Evolutionary conservation across 441 rosid species (phyloP), one percentile per base, ranked within the genome.

Genomic region (Capsella rubella): DNA sequence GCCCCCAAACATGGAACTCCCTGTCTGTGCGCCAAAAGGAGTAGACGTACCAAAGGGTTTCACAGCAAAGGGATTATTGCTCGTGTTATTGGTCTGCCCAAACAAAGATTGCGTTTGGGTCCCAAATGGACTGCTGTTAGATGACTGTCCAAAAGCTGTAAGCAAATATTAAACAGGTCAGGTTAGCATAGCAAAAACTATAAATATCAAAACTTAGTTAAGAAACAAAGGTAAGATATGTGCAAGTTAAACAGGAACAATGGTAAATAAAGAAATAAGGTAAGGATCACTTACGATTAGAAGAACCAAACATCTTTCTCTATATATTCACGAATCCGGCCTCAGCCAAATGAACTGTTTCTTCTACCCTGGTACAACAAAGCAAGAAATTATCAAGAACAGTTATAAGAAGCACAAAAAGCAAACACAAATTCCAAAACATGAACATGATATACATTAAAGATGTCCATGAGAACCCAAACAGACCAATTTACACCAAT

Each of bases 61-160:
- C 37, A 93, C 82, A 29, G 91, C 93, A 82, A 93, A 95, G 39
- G 88, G 95, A 79, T 89, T 91, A 80, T 88, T 91, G 75, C 65
- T 82, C 4, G 87, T 60, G 83, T 75, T 89, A 73, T 68, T 91
- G 55, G 81, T 75, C 87, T 90, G 98, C 69, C 97, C 97, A 71
- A 93, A 93, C 51, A 80, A 80, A n/a, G 97, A 67, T 63, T 84
- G 92, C 13, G 93, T 73, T 61, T 86, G 93, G 0, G 93, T 83
- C 56, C 89, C 96, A 78, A 92, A 95, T 3, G 93, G 92, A 63
- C 75, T 87, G 21, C 60, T 78, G n/a, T 8, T 70, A 55, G 98
- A 73, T 34, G 95, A 76, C 81, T 93, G 97, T 84, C 99, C 99
- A 76, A 96, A 96, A 70, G 92, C 98, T 96, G 92, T 73, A 51